Conservation (phyloP, 2,329 filamentous ascomycete species). For the Stemphylium beticola region DNA sequence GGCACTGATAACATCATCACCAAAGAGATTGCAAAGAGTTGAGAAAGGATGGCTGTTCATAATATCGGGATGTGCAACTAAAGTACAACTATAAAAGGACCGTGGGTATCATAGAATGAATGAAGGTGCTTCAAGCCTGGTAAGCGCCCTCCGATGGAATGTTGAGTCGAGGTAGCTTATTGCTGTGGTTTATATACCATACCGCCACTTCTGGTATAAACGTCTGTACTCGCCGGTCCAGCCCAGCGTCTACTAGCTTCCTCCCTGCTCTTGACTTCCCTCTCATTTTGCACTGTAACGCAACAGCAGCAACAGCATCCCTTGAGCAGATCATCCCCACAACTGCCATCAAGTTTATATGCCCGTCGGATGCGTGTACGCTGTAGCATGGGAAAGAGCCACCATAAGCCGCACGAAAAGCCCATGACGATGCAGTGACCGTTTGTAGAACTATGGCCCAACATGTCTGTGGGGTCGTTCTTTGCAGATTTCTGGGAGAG, state of each 20-base stretch:
- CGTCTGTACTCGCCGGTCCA: constrained; percentile 44
- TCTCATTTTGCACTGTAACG: constrained; percentile 53
- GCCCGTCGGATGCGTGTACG: constrained; percentile 49
- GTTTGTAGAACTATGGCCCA: constrained; percentile 47
- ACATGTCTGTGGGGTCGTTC: constrained; percentile 51
- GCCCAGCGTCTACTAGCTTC: constrained; percentile 49
- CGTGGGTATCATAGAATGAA: constrained; percentile 15
- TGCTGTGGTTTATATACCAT: constrained; percentile 48
- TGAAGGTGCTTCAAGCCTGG: constrained; percentile 1
- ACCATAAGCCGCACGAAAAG: constrained; percentile 46
- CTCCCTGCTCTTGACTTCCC: constrained; percentile 53
- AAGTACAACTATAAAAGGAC: constrained; percentile 9
- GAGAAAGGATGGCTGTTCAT: too few relatives aligned
- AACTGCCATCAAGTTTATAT: constrained; percentile 52
- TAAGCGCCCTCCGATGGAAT: neutral
- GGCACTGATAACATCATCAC: too few relatives aligned
- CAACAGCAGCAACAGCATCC: constrained; percentile 53
- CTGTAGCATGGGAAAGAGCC: constrained; percentile 48
- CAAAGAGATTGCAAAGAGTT: too few relatives aligned
- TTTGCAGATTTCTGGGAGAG: constrained; percentile 47
- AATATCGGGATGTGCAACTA: neutral
- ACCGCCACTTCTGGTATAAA: constrained; percentile 35
- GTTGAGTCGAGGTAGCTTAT: constrained; percentile 8
- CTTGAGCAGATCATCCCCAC: constrained; percentile 43
- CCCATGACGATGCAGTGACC: constrained; percentile 49